Evolutionary conservation across 1,139 yeast species (phyloP).

Genomic region (Yamadazyma trypodendri): DNA sequence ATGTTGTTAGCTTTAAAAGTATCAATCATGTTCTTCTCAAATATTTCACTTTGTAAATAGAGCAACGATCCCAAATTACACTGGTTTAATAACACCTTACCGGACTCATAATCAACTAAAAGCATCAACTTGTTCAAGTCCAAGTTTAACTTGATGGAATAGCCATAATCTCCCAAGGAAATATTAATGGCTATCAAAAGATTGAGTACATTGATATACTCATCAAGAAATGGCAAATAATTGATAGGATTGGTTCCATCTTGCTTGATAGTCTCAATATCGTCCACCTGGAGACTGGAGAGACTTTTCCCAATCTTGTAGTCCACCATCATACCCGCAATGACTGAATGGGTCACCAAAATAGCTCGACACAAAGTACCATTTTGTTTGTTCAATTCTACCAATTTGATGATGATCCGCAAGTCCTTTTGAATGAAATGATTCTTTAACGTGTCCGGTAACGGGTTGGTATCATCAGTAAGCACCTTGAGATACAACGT

Average conservation of each 20-base stretch:
- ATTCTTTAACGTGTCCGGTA: slow-evolving; percentile 22
- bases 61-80: slow-evolving; percentile 72
- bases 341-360: slow-evolving; percentile 58
- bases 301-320: slow-evolving; percentile 16
- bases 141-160: slow-evolving; percentile 63
- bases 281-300: slow-evolving; percentile 4
- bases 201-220: slow-evolving; percentile 72
- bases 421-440: slow-evolving; percentile 68
- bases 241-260: background rate
- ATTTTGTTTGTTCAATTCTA: slow-evolving; percentile 52
- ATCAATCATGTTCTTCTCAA: slow-evolving; percentile 45
- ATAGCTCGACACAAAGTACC: slow-evolving; percentile 58
- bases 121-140: slow-evolving; percentile 75
- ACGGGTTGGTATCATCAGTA: slow-evolving; percentile 22
- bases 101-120: slow-evolving; percentile 65
- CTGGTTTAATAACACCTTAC: slow-evolving; percentile 62
- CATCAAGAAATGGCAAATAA: slow-evolving; percentile 53
- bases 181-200: slow-evolving; percentile 65
- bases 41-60: slow-evolving; percentile 68
- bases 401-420: slow-evolving; percentile 65
- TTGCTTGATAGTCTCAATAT: slow-evolving; percentile 30
- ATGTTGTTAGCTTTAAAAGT: slow-evolving; percentile 25
- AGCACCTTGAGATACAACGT: slow-evolving; percentile 62
- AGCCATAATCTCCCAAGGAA: slow-evolving; percentile 61
- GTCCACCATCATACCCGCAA: slow-evolving; percentile 57